Evolutionary conservation across 1,139 yeast genomes (phyloP).

Genomic region (Scheffersomyces insectosa): DNA sequence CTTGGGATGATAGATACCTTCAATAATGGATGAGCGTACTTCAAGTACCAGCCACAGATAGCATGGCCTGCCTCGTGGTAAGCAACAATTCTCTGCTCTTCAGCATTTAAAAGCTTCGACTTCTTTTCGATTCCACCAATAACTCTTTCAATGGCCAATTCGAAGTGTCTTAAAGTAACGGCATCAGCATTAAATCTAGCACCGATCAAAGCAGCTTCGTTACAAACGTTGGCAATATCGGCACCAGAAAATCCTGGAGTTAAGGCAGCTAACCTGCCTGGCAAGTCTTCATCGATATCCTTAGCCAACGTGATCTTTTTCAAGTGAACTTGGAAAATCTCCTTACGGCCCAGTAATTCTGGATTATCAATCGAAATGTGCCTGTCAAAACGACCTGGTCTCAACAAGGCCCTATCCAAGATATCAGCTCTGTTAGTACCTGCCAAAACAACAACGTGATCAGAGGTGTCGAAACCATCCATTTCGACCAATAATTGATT

Average conservation of each 20-base stretch:
- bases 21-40: slow-evolving; percentile 86
- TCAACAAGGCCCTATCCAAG: slow-evolving; percentile 84
- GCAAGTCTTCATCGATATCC: slow-evolving; percentile 50
- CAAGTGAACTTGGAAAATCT: slow-evolving; percentile 84
- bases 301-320: slow-evolving; percentile 58
- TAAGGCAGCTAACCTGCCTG: slow-evolving; percentile 89
- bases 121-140: slow-evolving; percentile 96
- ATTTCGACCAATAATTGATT: slow-evolving; percentile 94
- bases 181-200: slow-evolving; percentile 76
- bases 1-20: slow-evolving; percentile 96
- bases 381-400: slow-evolving; percentile 98
- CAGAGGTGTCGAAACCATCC: slow-evolving; percentile 92
- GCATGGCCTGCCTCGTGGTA: slow-evolving; percentile 99
- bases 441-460: slow-evolving; percentile 94
- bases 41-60: slow-evolving; percentile 92
- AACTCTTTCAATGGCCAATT: slow-evolving; percentile 94
- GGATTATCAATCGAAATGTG: slow-evolving; percentile 91
- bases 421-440: slow-evolving; percentile 97
- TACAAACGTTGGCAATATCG: slow-evolving; percentile 94
- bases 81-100: slow-evolving; percentile 87
- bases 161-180: slow-evolving; percentile 80
- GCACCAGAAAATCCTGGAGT: slow-evolving; percentile 99
- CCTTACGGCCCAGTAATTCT: slow-evolving; percentile 90
- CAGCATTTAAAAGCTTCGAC: slow-evolving; percentile 75
- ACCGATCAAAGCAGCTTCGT: slow-evolving; percentile 95